Conservation (phyloP, 73 alveolate species). For the Tetrahymena thermophila region DNA sequence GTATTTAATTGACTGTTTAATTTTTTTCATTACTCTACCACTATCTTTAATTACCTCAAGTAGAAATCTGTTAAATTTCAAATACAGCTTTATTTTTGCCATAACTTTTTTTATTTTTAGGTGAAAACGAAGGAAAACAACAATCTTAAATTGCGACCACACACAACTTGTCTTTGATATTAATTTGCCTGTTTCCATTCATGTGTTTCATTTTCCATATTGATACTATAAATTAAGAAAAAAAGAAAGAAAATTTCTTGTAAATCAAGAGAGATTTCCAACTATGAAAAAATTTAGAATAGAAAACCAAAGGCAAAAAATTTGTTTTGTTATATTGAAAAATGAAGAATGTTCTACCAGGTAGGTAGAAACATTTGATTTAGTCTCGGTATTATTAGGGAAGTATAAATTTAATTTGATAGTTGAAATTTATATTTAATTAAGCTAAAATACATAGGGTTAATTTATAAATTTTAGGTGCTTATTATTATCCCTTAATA, state of each 20-base stretch:
- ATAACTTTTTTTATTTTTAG: background rate
- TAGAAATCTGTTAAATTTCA: background rate
- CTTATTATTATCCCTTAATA: background rate
- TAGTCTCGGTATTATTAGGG: background rate
- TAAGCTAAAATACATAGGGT: background rate
- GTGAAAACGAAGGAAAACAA: background rate
- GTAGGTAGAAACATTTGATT: background rate
- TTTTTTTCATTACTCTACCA: background rate
- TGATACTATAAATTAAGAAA: background rate
- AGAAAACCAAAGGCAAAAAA: background rate
- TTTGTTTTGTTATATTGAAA: too few relatives aligned
- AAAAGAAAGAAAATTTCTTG: background rate
- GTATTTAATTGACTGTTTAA: background rate
- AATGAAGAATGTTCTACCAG: background rate
- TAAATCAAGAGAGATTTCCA: too few relatives aligned
- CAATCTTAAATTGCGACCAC: background rate
- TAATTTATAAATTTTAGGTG: background rate
- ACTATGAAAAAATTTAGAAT: background rate
- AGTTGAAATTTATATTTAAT: background rate
- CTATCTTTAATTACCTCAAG: background rate
- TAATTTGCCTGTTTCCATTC: background rate
- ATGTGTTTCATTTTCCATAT: background rate
- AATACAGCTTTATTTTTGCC: background rate
- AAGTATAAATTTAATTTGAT: background rate
- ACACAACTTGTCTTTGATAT: background rate